Conservation (phyloP, 1,284 basidiomycete genomes). For the Cryptococcus sp. region DNA sequence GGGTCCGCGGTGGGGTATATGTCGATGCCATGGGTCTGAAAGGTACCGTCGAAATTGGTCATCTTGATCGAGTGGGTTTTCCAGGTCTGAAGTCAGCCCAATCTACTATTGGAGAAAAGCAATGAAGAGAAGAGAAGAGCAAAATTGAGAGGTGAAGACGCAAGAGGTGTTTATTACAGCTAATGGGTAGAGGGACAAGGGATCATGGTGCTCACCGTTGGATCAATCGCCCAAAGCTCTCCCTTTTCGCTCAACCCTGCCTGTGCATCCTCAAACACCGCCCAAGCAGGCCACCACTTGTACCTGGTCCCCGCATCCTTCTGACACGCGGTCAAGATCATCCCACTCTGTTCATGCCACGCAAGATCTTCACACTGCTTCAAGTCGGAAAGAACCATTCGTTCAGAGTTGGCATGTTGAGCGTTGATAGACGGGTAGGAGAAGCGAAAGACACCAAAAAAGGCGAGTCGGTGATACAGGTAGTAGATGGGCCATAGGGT, state of each 20-base stretch:
- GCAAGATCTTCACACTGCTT: slow-evolving; percentile 16
- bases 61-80: slow-evolving; percentile 13
- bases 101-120: too few relatives aligned
- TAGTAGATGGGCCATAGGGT: neutral
- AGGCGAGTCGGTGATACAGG: neutral
- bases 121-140: too few relatives aligned
- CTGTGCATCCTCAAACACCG: slow-evolving; percentile 9
- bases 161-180: neutral
- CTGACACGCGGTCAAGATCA: slow-evolving; percentile 13
- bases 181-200: too few relatives aligned
- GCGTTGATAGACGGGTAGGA: neutral
- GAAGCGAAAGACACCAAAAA: neutral
- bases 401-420: neutral
- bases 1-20: slow-evolving; percentile 19
- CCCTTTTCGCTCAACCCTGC: slow-evolving; percentile 9
- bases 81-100: slow-evolving; percentile 17
- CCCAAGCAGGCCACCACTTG: slow-evolving; percentile 28
- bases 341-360: slow-evolving; percentile 6
- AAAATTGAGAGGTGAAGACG: neutral
- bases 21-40: slow-evolving; percentile 35
- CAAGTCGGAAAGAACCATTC: slow-evolving; percentile 2
- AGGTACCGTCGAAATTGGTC: slow-evolving; percentile 15
- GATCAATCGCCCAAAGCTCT: slow-evolving; percentile 22
- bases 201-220: slow-evolving; percentile 28
- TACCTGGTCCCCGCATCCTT: slow-evolving; percentile 2